Evolutionary conservation across 495 filamentous ascomycete species (phyloP), one percentile per base, ranked within the genome.

Genomic region (Neurospora sp.): DNA sequence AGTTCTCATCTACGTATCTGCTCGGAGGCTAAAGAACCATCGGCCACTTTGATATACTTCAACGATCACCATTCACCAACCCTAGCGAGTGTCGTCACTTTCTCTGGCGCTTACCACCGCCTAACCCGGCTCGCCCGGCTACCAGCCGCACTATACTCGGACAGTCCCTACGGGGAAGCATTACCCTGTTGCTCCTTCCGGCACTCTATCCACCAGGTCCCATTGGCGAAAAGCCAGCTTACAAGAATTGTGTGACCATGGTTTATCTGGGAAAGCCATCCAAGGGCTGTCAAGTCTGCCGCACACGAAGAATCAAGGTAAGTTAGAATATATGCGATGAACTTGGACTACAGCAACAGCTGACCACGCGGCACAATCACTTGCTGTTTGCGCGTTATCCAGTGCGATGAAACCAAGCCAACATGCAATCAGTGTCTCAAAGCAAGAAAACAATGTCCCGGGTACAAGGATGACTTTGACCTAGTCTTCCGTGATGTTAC

Each of bases 231-330:
- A 27, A 65, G 14, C 27, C 27, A 18, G 53, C 53, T 65, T 35
- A 35, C 27, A 61, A 8, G 12, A 31, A 31, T 18, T 35, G 22
- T 18, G 53, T 65, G 53, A 65, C 53, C 69, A 93, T 93, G 91
- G 91, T 93, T 2, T 93, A 92, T 77, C 89, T 88, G 76, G 91
- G 91, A 38, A 91, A 91, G 79, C 91, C 91, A 70, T 91, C 89
- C 72, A 86, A 87, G 84, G 91, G 89, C 70, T 93, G 91, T 78
- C 89, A 90, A 79, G 89, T 90, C 83, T 93, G 91, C 77, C 84
- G 90, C 79, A 87, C 87, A 22, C 86, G 90, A 75, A 87, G 91
- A 79, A 91, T 88, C 84, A 93, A 90, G 89, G 91, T 91, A 83
- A 73, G 84, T 59, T 35, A 69, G 20, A 41, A 72, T 70, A 10